phyloP scores from a whole-genome alignment of 257 asterid species.

The Cinchona pubescens region DNA sequence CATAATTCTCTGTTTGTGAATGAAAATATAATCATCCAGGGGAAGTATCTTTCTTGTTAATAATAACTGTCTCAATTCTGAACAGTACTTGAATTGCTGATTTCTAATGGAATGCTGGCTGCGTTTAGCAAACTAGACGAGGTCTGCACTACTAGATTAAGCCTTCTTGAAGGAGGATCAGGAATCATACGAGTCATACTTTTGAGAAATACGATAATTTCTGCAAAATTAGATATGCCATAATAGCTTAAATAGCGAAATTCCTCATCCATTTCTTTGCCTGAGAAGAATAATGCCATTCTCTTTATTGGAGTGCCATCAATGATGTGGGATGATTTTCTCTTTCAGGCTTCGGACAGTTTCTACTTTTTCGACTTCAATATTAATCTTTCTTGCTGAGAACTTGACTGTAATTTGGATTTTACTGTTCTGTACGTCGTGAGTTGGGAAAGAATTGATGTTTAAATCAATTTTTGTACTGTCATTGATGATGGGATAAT shows the following conservation, averaged over 20 bases:
- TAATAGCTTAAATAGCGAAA: constrained; percentile 39
- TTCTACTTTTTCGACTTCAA: constrained; percentile 48
- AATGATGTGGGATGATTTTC: constrained; percentile 65
- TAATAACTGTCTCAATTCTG: constrained; percentile 45
- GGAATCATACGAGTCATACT: constrained; percentile 25
- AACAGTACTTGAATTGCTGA: constrained; percentile 49
- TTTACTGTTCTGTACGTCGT: constrained; percentile 4
- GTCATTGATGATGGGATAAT: constrained; percentile 52
- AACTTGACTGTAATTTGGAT: constrained; percentile 41
- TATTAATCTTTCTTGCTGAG: constrained; percentile 37
- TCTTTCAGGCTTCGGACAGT: constrained; percentile 68
- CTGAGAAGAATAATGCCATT: constrained; percentile 50
- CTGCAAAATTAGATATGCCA: constrained; percentile 42
- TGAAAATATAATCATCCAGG: constrained; percentile 67
- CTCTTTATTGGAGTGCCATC: constrained; percentile 61
- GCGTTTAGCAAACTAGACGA: constrained; percentile 56
- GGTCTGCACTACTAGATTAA: constrained; percentile 51
- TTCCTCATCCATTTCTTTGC: constrained; percentile 56
- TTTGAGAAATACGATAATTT: constrained; percentile 46
- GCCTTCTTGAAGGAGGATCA: constrained; percentile 44
- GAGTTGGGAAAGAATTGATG: too few species aligned
- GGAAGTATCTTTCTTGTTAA: constrained; percentile 47
- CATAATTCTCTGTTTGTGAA: constrained; percentile 82
- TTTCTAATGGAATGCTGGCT: constrained; percentile 52
- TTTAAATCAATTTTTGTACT: constrained; percentile 44